phyloP scores from a whole-genome alignment of 139 green algal genomes.

The Zygnema cylindricum region DNA sequence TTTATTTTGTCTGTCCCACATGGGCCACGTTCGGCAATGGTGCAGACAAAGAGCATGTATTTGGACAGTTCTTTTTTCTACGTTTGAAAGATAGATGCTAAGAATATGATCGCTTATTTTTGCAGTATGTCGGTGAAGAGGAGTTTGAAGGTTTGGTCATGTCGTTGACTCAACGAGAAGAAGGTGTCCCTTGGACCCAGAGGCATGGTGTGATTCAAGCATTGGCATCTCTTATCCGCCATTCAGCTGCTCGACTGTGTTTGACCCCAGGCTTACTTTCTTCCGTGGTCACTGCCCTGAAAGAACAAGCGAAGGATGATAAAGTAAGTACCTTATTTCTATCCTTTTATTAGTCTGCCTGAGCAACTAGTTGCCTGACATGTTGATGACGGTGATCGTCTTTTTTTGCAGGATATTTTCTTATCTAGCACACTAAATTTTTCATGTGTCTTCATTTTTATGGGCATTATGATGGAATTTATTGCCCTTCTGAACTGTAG shows the following conservation, averaged over 20 bases:
- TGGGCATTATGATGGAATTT: too few relatives aligned
- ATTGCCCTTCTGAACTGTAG: too few relatives aligned
- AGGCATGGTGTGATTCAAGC: slow-evolving; percentile 40
- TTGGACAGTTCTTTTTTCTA: too few relatives aligned
- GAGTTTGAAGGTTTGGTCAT: slow-evolving; percentile 17
- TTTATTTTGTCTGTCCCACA: too few relatives aligned
- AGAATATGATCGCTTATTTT: background rate
- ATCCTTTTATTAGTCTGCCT: background rate
- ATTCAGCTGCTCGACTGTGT: background rate
- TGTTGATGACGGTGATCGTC: too few relatives aligned
- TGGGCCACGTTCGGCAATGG: too few relatives aligned
- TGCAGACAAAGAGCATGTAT: too few relatives aligned
- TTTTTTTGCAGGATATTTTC: too few relatives aligned
- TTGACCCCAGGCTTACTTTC: background rate
- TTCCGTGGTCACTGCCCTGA: background rate
- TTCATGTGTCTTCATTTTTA: too few relatives aligned
- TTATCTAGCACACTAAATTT: too few relatives aligned
- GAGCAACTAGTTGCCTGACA: too few relatives aligned
- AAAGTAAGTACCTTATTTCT: slow-evolving; percentile 26
- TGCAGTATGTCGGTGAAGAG: slow-evolving; percentile 28
- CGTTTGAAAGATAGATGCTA: too few relatives aligned
- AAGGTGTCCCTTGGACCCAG: slow-evolving; percentile 6
- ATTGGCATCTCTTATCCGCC: slow-evolving; percentile 49
- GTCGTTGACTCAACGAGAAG: background rate
- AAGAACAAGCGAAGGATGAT: slow-evolving; percentile 32